A percentile compares a stretch with the other conserved stretches of the same genome.
Conservation (phyloP, 805 yeast species). For the Scheffersomyces spartinae region DNA sequence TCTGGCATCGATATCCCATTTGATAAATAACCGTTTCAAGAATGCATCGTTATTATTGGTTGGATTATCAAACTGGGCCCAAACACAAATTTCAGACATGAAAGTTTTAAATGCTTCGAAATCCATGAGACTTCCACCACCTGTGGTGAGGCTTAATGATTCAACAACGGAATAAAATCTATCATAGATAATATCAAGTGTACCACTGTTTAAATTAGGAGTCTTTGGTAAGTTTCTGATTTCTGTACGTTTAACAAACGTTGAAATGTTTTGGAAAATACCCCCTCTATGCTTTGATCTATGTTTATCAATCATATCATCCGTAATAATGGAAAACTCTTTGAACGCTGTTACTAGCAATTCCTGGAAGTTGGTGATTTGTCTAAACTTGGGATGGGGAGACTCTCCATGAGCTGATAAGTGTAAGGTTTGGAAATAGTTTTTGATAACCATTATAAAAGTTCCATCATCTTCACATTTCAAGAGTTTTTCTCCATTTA, state of each 20-base stretch:
- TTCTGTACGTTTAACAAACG: conserved; percentile 87
- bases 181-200: conserved; percentile 70
- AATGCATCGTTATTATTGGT: conserved; percentile 29
- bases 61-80: conserved; percentile 29
- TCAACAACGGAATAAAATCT: conserved; percentile 69
- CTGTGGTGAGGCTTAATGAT: conserved; percentile 41
- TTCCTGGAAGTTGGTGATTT: conserved; percentile 79
- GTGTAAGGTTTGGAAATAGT: conserved; percentile 67
- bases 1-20: conserved; percentile 54
- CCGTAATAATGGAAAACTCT: conserved; percentile 76
- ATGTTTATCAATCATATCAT: conserved; percentile 56
- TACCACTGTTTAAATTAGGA: conserved; percentile 41
- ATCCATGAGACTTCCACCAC: conserved; percentile 52
- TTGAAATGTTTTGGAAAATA: conserved; percentile 77
- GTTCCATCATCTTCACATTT: conserved; percentile 85
- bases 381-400: conserved; percentile 47
- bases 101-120: conserved; percentile 61
- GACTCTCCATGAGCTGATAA: conserved; percentile 71
- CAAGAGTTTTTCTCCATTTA: conserved; percentile 77
- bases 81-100: conserved; percentile 70
- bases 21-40: conserved; percentile 48
- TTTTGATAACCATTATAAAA: conserved; percentile 75
- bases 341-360: conserved; percentile 84
- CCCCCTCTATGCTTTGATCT: conserved; percentile 62
- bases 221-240: conserved; percentile 75